Evolutionary conservation across 371 early-diverging fungal species (phyloP), one percentile per base, ranked within the genome.

Genomic region (Dichotomocladium elegans): DNA sequence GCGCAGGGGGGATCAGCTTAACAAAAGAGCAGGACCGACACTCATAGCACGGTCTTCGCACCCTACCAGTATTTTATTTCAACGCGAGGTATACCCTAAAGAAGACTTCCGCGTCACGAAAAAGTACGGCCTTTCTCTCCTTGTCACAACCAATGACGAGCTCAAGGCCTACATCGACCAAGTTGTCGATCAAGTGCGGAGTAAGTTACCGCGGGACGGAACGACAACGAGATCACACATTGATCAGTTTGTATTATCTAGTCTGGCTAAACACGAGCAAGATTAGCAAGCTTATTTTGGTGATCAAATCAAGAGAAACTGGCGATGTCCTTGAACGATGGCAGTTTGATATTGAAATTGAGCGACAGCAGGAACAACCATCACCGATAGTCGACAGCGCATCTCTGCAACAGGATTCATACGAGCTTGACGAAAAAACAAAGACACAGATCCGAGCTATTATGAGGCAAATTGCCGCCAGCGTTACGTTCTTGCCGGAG

Each of bases 401-500:
- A 29, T 55, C 12, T 24, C n/a, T n/a, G n/a, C 35, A 24, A 29
- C 33, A 27, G 7, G 14, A 49, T 22, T 24, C 31, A 5, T 8
- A 29, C 10, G 41, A 48, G 25, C 15, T 27, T 14, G 43, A 11
- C 29, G 22, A 58, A 28, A 54, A 51, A 11, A 14, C 88, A 85
- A 60, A 80, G 81, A 55, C 75, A 83, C 92, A 95, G 61, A 92
- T 96, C 41, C 87, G 86, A 53, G 87, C 89, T 2, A 88, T 95
- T 41, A 77, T 96, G 64, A 83, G 95, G 4, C 95, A 96, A 64
- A 93, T 96, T 41, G 89, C 90, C 0, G 89, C 93, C 3, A 86
- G 85, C 52, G 94, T 94, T 14, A 83, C 93, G 5, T 95, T 91
- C 64, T 70, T 96, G 48, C 97, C 97, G 4, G 79, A 85, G 52